Conservation (phyloP, 192 early-diverging fungal genomes). For the Coemansia sp. region DNA sequence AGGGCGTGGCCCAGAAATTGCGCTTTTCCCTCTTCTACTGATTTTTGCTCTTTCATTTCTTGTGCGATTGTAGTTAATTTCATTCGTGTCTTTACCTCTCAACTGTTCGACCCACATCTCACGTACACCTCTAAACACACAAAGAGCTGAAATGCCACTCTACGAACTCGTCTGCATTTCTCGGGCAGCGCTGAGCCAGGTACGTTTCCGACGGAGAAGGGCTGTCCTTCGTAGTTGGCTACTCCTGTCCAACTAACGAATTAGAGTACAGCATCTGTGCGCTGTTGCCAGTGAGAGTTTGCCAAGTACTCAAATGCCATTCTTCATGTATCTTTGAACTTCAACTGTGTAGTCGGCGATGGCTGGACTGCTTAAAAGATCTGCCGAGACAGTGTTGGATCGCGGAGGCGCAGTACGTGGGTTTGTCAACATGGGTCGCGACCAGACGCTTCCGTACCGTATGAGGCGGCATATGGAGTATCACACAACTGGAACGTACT, state of each 20-base stretch:
- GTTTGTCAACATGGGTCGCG: constrained; percentile 70
- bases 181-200: constrained; percentile 56
- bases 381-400: constrained; percentile 77
- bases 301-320: background rate
- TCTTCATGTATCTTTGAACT: background rate
- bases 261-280: background rate
- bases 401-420: constrained; percentile 82
- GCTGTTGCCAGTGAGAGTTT: background rate
- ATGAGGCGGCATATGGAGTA: constrained; percentile 89
- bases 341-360: constrained; percentile 56
- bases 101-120: background rate
- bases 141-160: constrained; percentile 56
- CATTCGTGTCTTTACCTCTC: background rate
- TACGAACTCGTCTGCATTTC: constrained; percentile 72
- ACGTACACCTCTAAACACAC: background rate
- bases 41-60: background rate
- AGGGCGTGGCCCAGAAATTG: background rate
- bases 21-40: background rate
- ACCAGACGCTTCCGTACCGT: constrained; percentile 73
- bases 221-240: background rate
- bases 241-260: background rate
- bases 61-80: background rate
- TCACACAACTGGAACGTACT: constrained; percentile 64
- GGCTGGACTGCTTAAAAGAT: constrained; percentile 69
- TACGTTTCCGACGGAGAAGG: constrained; percentile 9